These are phyloP conservation scores for Botryotinia narcissicola DNA, from an alignment of 2,329 filamentous ascomycete species.

Conservation along the genomic window DNA sequence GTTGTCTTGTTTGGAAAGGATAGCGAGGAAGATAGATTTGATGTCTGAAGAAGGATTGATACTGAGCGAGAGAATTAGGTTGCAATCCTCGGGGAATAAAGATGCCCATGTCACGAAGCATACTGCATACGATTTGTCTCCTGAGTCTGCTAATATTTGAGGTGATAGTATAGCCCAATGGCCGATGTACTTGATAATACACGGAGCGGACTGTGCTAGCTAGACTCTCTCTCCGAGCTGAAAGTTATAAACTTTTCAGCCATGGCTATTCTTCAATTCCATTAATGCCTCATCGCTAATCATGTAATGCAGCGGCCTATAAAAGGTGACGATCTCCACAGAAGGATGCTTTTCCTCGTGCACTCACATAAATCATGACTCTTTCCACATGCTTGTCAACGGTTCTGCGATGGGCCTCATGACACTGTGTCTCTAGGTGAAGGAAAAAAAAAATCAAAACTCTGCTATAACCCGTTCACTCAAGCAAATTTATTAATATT, in stretches of 20 bases:
- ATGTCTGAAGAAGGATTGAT: background rate
- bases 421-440: background rate
- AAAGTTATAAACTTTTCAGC: background rate
- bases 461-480: background rate
- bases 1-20: background rate
- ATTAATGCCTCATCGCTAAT: background rate
- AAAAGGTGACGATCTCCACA: background rate
- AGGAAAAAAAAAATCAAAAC: background rate
- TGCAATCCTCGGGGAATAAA: background rate
- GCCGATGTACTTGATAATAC: background rate
- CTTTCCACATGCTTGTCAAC: background rate
- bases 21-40: background rate
- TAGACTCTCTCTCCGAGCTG: background rate
- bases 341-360: background rate
- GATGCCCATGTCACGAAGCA: background rate
- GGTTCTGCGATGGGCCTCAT: background rate
- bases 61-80: background rate
- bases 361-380: background rate
- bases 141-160: background rate
- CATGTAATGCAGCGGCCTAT: background rate
- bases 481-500: background rate
- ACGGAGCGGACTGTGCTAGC: background rate
- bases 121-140: background rate
- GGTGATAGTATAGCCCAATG: too few relatives aligned
- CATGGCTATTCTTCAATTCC: background rate